Conservation (phyloP, 371 early-diverging fungal species). For the Mortierella sp. region DNA sequence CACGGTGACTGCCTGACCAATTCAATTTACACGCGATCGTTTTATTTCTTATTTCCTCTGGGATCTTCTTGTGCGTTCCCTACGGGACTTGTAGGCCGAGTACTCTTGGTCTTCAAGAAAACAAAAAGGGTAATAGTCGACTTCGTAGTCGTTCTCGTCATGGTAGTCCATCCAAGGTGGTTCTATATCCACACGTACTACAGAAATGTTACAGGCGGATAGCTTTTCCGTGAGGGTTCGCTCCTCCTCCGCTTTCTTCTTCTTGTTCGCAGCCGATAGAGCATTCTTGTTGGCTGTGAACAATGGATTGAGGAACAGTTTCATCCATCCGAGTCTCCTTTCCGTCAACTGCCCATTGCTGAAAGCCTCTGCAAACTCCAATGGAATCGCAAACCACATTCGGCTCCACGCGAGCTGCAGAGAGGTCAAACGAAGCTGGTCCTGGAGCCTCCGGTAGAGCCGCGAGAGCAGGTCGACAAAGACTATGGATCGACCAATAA, state of each 20-base stretch:
- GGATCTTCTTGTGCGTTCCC: not conserved
- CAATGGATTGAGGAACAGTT: not conserved
- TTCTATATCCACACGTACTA: not conserved
- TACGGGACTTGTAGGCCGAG: conserved; percentile 2
- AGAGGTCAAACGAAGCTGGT: not conserved
- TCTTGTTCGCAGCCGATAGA: not conserved
- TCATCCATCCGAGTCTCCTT: not conserved
- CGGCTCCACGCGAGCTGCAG: not conserved
- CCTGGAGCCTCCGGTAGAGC: not conserved
- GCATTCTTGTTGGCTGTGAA: not conserved
- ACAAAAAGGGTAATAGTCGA: not conserved
- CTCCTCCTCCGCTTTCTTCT: not conserved
- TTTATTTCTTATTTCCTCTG: not conserved
- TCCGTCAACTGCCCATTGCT: not conserved
- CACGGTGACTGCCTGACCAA: not conserved
- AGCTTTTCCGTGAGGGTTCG: not conserved
- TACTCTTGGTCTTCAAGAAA: not conserved
- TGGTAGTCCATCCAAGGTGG: no score
- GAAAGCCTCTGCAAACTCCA: not conserved
- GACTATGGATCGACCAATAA: not conserved
- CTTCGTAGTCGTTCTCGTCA: no score
- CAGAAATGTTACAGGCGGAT: not conserved
- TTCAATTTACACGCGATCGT: not conserved
- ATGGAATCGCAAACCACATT: not conserved
- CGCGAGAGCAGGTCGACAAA: not conserved